Conservation (phyloP, 2,329 filamentous ascomycete species). For the Pseudocercospora vitis region DNA sequence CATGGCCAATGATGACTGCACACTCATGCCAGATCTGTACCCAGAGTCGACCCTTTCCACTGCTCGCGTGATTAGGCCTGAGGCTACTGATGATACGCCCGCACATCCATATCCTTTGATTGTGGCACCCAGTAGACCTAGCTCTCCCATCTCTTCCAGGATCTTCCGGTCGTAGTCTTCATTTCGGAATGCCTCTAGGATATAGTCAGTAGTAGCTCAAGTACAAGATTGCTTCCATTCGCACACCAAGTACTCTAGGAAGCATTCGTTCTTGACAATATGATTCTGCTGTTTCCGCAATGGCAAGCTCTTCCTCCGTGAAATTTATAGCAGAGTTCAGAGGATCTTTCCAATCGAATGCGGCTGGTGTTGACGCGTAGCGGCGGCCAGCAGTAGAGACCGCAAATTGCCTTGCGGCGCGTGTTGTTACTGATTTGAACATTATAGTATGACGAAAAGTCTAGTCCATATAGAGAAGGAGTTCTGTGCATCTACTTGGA, state of each 20-base stretch:
- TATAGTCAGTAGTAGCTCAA: background rate
- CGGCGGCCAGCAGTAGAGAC: slow-evolving; percentile 38
- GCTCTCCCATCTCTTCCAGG: slow-evolving; percentile 85
- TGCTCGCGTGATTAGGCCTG: slow-evolving; percentile 85
- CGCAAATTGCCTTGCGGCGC: slow-evolving; percentile 42
- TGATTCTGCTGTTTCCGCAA: slow-evolving; percentile 83
- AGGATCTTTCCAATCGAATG: slow-evolving; percentile 92
- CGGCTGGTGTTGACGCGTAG: slow-evolving; percentile 43
- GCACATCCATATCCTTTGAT: slow-evolving; percentile 88
- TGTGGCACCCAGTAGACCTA: slow-evolving; percentile 82
- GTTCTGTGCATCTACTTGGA: slow-evolving; percentile 6
- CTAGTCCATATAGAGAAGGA: background rate
- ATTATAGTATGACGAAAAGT: slow-evolving; percentile 33
- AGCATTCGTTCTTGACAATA: slow-evolving; percentile 91
- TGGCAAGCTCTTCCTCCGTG: slow-evolving; percentile 87
- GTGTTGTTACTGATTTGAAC: slow-evolving; percentile 46
- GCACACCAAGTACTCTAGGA: slow-evolving; percentile 77
- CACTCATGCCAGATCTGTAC: slow-evolving; percentile 89
- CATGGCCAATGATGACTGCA: slow-evolving; percentile 92
- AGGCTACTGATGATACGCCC: slow-evolving; percentile 81
- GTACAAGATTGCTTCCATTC: background rate
- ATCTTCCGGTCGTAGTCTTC: slow-evolving; percentile 85
- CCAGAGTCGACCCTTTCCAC: slow-evolving; percentile 90
- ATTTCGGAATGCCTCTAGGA: slow-evolving; percentile 75
- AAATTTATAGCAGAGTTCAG: slow-evolving; percentile 67